Evolutionary conservation across 768 basidiomycete genomes (phyloP), one percentile per base, ranked within the genome.

Genomic region (Trametes cingulata): DNA sequence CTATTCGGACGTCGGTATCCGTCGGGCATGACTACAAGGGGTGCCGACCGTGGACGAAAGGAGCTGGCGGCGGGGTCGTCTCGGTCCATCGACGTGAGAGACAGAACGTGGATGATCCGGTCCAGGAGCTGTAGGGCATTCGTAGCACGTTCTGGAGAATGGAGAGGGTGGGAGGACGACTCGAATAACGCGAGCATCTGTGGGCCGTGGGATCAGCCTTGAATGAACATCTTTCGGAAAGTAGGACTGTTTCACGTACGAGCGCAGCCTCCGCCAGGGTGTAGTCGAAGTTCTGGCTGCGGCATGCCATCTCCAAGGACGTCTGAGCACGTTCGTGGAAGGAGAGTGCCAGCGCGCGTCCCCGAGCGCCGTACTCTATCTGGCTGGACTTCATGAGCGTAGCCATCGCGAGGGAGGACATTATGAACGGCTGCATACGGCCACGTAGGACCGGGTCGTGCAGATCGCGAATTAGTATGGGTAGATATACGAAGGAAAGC

Each of bases 151-250:
- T 82, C 79, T 4, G 81, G 76, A 20, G 79, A 80, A 68, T 90
- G 81, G 42, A 81, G 75, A 6, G 88, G 89, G 60, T 92, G 87
- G 5, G 86, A 81, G 1, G 87, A 91, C 0, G 83, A 81, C 70
- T 93, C 91, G 65, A 90, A 93, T 2, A 93, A 75, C 6, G 90
- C 87, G 9, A 92, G 78, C 49, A 93, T 83, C 90, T 90, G 36
- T 24, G 20, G 20, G 22, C 13, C 22, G 15, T 46, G 15, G 39
- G 15, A 15, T 39, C 13, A 10, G 20, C 42, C 6, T 14, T 17
- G n/a, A 19, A 5, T 43, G 4, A 42, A 39, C 24, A 29, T 24
- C 22, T 9, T 8, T 51, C 10, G 50, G 8, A 2, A 51, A 39
- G 20, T 5, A 36, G n/a, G 22, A 7, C 6, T 24, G 20, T 5